Percentiles rank a stretch among this genome's conserved stretches.
Evolutionary conservation across 148 eudicot genomes (phyloP).

Genomic region (Silene latifolia): DNA sequence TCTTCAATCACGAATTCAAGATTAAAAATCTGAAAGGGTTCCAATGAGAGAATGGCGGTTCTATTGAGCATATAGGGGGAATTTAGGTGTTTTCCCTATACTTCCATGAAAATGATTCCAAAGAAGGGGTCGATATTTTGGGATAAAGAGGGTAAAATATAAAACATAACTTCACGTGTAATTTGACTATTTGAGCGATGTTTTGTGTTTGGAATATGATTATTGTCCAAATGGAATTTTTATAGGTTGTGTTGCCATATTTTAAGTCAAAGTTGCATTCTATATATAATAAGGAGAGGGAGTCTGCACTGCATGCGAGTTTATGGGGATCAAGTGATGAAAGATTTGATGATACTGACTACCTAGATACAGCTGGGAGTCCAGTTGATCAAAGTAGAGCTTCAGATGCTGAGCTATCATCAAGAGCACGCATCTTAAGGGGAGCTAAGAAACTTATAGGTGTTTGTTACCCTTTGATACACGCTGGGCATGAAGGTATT

Average conservation of each 20-base stretch:
- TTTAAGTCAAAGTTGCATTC: conserved; percentile 89
- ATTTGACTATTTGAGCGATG: neutral
- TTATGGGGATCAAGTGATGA: conserved; percentile 87
- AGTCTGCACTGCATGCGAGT: conserved; percentile 86
- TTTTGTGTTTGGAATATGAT: conserved; percentile 5
- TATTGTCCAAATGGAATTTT: conserved; percentile 8
- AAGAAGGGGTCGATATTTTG: neutral
- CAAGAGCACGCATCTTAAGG: conserved; percentile 46
- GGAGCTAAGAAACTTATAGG: conserved; percentile 58
- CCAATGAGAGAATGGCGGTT: neutral
- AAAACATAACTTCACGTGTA: no score
- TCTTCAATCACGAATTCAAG: neutral
- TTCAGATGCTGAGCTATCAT: conserved; percentile 48
- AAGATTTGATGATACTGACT: conserved; percentile 48
- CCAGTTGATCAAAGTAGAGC: conserved; percentile 45
- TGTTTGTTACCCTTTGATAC: conserved; percentile 88
- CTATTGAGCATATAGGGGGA: neutral
- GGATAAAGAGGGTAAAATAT: neutral
- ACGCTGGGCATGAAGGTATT: conserved; percentile 93
- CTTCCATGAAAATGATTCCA: neutral
- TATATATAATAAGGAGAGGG: conserved; percentile 83
- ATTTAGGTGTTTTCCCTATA: neutral
- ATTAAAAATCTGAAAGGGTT: neutral
- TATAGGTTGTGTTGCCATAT: conserved; percentile 89
- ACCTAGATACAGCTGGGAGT: conserved; percentile 42